Evolutionary conservation across 129 eudicot genomes (phyloP).

Genomic region (Mikania micrantha): DNA sequence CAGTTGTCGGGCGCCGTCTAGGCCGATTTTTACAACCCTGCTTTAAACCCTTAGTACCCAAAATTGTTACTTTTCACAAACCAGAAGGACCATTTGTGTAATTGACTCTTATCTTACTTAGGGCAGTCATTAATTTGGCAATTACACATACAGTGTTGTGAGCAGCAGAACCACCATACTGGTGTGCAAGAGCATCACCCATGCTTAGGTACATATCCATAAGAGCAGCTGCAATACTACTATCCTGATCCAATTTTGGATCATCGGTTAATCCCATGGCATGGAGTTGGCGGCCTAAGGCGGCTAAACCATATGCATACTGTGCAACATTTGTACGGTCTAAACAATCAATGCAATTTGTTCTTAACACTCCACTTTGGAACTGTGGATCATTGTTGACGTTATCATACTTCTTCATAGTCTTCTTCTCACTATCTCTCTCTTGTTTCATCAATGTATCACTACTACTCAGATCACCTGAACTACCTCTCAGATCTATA

Average conservation of each 20-base stretch:
- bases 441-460: slow-evolving; percentile 45
- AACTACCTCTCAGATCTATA: slow-evolving; percentile 62
- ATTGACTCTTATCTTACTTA: no score
- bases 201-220: slow-evolving; percentile 94
- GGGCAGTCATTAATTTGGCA: neutral
- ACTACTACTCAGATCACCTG: slow-evolving; percentile 56
- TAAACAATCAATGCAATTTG: slow-evolving; percentile 93
- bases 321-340: slow-evolving; percentile 98
- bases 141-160: slow-evolving; percentile 71
- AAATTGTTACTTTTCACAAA: no score
- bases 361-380: slow-evolving; percentile 89
- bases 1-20: no score
- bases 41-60: no score
- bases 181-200: slow-evolving; percentile 99
- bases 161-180: slow-evolving; percentile 99
- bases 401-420: slow-evolving; percentile 25
- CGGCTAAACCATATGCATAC: slow-evolving; percentile 90
- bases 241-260: slow-evolving; percentile 82
- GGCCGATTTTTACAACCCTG: no score
- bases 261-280: slow-evolving; percentile 75
- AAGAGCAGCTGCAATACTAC: slow-evolving; percentile 81
- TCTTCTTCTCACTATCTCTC: slow-evolving; percentile 32
- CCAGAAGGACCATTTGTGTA: no score
- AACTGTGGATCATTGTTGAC: slow-evolving; percentile 49
- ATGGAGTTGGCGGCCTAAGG: slow-evolving; percentile 86